phyloP scores from a whole-genome alignment of 2,329 filamentous ascomycete species.

The Corynespora cassiicola region DNA sequence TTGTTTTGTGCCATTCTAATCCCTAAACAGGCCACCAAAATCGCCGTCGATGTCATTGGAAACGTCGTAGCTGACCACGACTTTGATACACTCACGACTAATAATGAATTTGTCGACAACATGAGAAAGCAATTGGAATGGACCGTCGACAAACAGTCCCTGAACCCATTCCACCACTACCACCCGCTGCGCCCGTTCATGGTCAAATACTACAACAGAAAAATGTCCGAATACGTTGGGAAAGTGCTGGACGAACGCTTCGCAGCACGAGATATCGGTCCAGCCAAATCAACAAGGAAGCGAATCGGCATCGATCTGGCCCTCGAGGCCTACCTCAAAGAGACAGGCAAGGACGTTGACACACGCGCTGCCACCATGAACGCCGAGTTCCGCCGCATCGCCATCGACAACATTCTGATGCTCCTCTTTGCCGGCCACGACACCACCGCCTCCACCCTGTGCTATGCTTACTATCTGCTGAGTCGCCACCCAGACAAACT shows the following conservation, averaged over 20 bases:
- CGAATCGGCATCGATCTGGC: slow-evolving; percentile 34
- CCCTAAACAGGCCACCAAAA: slow-evolving; percentile 33
- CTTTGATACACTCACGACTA: slow-evolving; percentile 41
- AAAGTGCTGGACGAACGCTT: slow-evolving; percentile 47
- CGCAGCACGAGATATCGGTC: slow-evolving; percentile 27
- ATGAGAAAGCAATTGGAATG: slow-evolving; percentile 45
- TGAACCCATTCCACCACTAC: slow-evolving; percentile 44
- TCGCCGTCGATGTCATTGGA: slow-evolving; percentile 53
- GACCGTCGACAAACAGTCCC: slow-evolving; percentile 37
- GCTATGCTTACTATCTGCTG: slow-evolving; percentile 28
- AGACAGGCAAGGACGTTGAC: slow-evolving; percentile 12
- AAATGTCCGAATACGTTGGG: slow-evolving; percentile 47
- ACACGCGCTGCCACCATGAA: slow-evolving; percentile 13
- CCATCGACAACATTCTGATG: slow-evolving; percentile 30
- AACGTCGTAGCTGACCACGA: slow-evolving; percentile 47
- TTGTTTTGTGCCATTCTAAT: background rate
- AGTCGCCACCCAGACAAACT: slow-evolving; percentile 26
- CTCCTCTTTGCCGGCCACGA: slow-evolving; percentile 43
- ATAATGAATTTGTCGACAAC: slow-evolving; percentile 44
- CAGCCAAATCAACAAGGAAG: slow-evolving; percentile 26
- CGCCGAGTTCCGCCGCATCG: slow-evolving; percentile 22
- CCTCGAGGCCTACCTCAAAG: slow-evolving; percentile 4
- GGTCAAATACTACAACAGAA: slow-evolving; percentile 40
- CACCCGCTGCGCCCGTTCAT: slow-evolving; percentile 45
- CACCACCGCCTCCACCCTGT: slow-evolving; percentile 32